phyloP scores from a whole-genome alignment of 257 asterid genomes.

The Lavandula angustifolia region DNA sequence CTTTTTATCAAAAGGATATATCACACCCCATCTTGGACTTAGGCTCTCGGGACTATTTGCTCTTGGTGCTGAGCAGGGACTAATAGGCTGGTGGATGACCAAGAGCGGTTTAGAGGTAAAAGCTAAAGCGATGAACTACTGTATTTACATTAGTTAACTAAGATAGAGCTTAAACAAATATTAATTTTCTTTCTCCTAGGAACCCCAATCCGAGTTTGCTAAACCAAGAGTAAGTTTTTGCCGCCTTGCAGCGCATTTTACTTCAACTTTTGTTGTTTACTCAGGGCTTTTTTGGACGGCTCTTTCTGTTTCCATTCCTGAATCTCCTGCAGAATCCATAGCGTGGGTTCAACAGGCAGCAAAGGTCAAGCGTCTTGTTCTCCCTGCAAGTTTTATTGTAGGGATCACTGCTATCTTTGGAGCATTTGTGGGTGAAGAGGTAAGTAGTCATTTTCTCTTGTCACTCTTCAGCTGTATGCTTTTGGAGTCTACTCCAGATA shows the following conservation, averaged over 20 bases:
- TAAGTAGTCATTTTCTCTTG: too few relatives aligned
- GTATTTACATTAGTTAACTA: slow-evolving; percentile 13
- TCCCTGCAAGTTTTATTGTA: too few relatives aligned
- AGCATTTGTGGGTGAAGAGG: too few relatives aligned
- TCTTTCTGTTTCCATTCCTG: slow-evolving; percentile 85
- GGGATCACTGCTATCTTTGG: too few relatives aligned
- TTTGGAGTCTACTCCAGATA: too few relatives aligned
- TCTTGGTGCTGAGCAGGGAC: slow-evolving; percentile 92
- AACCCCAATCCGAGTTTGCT: slow-evolving; percentile 61
- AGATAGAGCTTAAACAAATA: slow-evolving; percentile 12
- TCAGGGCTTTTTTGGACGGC: slow-evolving; percentile 84
- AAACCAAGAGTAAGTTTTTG: slow-evolving; percentile 88
- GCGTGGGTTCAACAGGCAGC: slow-evolving; percentile 85
- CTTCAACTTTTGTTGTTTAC: slow-evolving; percentile 78
- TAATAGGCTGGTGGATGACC: slow-evolving; percentile 84
- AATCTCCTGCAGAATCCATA: slow-evolving; percentile 71
- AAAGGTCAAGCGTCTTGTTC: slow-evolving; percentile 66
- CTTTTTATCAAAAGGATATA: slow-evolving; percentile 76
- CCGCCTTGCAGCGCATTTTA: slow-evolving; percentile 79
- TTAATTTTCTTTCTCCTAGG: slow-evolving; percentile 47
- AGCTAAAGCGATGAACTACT: slow-evolving; percentile 28
- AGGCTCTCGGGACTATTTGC: slow-evolving; percentile 77
- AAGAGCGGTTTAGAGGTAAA: slow-evolving; percentile 89
- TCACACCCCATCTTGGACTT: slow-evolving; percentile 66
- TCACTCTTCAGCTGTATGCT: too few relatives aligned